Conservation (phyloP, 495 filamentous ascomycete genomes). For the Aspergillus avenaceus region DNA sequence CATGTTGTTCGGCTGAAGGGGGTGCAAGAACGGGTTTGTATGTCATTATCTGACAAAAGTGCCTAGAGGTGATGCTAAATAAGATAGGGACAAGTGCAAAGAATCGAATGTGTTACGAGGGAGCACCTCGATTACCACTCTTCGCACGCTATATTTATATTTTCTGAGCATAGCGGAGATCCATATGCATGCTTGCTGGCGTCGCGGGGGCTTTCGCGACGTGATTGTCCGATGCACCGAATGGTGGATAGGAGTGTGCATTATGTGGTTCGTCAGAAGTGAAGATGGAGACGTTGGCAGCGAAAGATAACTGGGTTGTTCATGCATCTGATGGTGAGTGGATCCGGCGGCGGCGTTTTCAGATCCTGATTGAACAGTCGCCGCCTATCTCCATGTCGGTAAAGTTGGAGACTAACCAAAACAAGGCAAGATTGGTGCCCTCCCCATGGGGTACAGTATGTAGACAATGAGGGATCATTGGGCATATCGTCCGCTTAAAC, state of each 20-base stretch:
- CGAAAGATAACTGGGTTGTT: no score
- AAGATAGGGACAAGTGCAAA: not conserved
- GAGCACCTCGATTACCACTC: no score
- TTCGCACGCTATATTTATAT: no score
- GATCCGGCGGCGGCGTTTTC: slow-evolving; percentile 2
- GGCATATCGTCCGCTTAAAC: not conserved
- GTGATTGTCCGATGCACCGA: not conserved
- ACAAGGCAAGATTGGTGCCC: not conserved
- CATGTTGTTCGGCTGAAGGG: slow-evolving; percentile 30
- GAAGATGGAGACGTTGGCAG: no score
- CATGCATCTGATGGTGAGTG: not conserved
- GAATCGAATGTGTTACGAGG: not conserved
- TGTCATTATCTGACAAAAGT: slow-evolving; percentile 3
- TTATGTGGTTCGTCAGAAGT: not conserved
- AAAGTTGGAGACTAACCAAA: not conserved
- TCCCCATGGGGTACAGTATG: not conserved
- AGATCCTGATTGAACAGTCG: not conserved
- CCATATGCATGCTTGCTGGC: no score
- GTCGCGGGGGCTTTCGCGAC: not conserved
- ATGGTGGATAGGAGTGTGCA: not conserved
- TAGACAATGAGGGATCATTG: not conserved
- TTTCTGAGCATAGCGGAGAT: no score
- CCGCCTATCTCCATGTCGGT: slow-evolving; percentile 1
- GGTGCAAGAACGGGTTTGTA: slow-evolving; percentile 10
- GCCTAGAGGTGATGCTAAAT: not conserved